Evolutionary conservation across 2,329 filamentous ascomycete species (phyloP).

Genomic region (Sclerotinia trifoliorum): DNA sequence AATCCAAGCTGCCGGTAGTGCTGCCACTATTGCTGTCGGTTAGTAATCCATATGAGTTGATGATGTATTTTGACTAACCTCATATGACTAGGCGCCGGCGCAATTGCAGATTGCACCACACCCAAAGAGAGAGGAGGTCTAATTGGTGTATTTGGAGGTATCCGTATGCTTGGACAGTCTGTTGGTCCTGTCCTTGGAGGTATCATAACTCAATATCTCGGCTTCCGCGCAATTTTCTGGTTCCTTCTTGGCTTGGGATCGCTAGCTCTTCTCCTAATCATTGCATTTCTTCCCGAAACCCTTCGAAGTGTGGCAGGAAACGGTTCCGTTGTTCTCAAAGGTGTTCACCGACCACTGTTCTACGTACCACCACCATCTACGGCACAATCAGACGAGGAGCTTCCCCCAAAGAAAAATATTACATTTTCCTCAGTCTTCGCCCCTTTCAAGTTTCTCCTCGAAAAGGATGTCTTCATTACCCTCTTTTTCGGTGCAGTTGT

Average conservation of each 20-base stretch:
- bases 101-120: slow-evolving; percentile 19
- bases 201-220: slow-evolving; percentile 45
- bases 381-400: slow-evolving; percentile 30
- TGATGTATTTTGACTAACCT: background rate
- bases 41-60: slow-evolving; percentile 42
- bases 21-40: slow-evolving; percentile 50
- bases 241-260: slow-evolving; percentile 44
- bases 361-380: slow-evolving; percentile 27
- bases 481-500: slow-evolving; percentile 32
- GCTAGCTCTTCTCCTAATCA: slow-evolving; percentile 41
- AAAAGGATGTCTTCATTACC: slow-evolving; percentile 49
- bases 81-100: slow-evolving; percentile 13
- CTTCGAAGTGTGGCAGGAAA: slow-evolving; percentile 33
- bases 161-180: slow-evolving; percentile 30
- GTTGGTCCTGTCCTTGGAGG: slow-evolving; percentile 51
- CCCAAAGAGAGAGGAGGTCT: slow-evolving; percentile 11
- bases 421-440: slow-evolving; percentile 41
- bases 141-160: slow-evolving; percentile 9
- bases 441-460: slow-evolving; percentile 44
- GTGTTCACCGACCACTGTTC: slow-evolving; percentile 45
- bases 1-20: slow-evolving; percentile 48
- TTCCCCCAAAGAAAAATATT: slow-evolving; percentile 34
- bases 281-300: slow-evolving; percentile 31
- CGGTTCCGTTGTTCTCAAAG: slow-evolving; percentile 33
- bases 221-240: slow-evolving; percentile 53